phyloP scores from a whole-genome alignment of 2,329 filamentous ascomycete genomes.

The Paraconiothyrium sp. region DNA sequence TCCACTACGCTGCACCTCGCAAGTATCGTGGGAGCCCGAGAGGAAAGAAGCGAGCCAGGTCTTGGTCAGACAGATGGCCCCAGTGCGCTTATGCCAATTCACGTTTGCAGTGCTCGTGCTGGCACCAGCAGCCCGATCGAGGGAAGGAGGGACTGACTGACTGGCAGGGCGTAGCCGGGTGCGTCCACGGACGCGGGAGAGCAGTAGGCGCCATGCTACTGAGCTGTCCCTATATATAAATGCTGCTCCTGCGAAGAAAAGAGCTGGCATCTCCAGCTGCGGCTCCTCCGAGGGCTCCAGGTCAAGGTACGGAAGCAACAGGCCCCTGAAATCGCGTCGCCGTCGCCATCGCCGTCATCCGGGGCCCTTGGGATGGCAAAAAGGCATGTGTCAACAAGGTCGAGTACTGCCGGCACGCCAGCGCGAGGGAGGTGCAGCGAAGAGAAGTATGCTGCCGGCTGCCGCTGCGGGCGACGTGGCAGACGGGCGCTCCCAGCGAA shows the following conservation, averaged over 20 bases:
- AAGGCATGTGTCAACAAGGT: slow-evolving; percentile 38
- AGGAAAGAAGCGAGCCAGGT: slow-evolving; percentile 41
- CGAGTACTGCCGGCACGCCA: slow-evolving; percentile 33
- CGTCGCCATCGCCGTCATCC: slow-evolving; percentile 27
- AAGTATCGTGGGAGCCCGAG: slow-evolving; percentile 40
- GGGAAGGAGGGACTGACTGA: slow-evolving; percentile 5
- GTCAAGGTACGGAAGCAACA: slow-evolving; percentile 32
- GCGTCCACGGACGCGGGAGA: slow-evolving; percentile 1
- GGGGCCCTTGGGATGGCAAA: slow-evolving; percentile 37
- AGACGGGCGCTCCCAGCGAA: slow-evolving; percentile 29
- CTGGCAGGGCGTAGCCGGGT: slow-evolving; percentile 11
- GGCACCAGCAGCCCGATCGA: background rate
- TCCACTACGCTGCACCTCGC: slow-evolving; percentile 31
- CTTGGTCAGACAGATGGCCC: slow-evolving; percentile 17
- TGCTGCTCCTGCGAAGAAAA: slow-evolving; percentile 26
- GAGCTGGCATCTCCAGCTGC: slow-evolving; percentile 35
- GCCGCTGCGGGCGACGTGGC: slow-evolving; percentile 35
- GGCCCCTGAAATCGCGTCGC: slow-evolving; percentile 34
- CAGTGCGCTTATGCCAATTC: slow-evolving; percentile 23
- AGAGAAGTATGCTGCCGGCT: slow-evolving; percentile 36
- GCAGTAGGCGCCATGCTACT: slow-evolving; percentile 11
- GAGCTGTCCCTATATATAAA: slow-evolving; percentile 32
- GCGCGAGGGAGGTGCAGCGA: slow-evolving; percentile 36
- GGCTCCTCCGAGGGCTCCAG: slow-evolving; percentile 32
- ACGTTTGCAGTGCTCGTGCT: slow-evolving; percentile 16